Percentiles rank a stretch among this genome's conserved stretches.
Conservation (phyloP, 805 yeast species). For the Teunomyces funiuensis region DNA sequence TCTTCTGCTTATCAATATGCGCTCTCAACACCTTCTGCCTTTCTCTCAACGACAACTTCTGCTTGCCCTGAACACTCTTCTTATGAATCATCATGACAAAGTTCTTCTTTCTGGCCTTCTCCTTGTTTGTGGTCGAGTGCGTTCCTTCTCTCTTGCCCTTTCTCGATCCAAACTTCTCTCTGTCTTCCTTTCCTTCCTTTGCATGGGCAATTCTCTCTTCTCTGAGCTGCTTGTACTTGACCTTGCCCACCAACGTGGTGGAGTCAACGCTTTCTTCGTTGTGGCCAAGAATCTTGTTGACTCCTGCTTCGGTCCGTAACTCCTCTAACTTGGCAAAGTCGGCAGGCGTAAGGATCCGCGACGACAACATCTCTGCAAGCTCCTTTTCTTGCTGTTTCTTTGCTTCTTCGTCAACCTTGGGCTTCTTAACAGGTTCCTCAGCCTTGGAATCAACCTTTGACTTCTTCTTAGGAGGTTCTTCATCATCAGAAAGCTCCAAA, state of each 20-base stretch:
- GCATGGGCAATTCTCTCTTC: slow-evolving; percentile 89
- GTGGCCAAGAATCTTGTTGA: slow-evolving; percentile 71
- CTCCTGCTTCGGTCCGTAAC: slow-evolving; percentile 79
- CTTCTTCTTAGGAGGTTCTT: slow-evolving; percentile 11
- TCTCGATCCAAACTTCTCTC: slow-evolving; percentile 87
- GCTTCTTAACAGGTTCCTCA: too few species aligned
- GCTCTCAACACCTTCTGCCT: slow-evolving; percentile 84
- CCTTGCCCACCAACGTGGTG: slow-evolving; percentile 69
- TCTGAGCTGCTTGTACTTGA: slow-evolving; percentile 77
- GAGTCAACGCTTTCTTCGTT: slow-evolving; percentile 90
- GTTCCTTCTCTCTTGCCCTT: slow-evolving; percentile 74
- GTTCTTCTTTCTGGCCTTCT: slow-evolving; percentile 97
- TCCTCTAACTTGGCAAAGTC: slow-evolving; percentile 96
- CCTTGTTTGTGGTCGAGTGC: slow-evolving; percentile 92
- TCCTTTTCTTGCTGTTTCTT: slow-evolving; percentile 30
- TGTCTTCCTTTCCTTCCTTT: slow-evolving; percentile 88
- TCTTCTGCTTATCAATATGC: slow-evolving; percentile 87
- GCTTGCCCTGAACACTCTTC: slow-evolving; percentile 90
- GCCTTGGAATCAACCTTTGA: slow-evolving; percentile 13
- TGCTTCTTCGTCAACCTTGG: slow-evolving; percentile 32
- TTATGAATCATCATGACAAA: slow-evolving; percentile 98
- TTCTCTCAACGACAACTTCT: slow-evolving; percentile 84
- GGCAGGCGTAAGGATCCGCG: slow-evolving; percentile 90
- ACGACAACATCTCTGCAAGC: slow-evolving; percentile 61
- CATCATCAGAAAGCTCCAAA: slow-evolving; percentile 25